Evolutionary conservation across 192 early-diverging fungal genomes (phyloP).

Genomic region (Blastocladiella britannica): DNA sequence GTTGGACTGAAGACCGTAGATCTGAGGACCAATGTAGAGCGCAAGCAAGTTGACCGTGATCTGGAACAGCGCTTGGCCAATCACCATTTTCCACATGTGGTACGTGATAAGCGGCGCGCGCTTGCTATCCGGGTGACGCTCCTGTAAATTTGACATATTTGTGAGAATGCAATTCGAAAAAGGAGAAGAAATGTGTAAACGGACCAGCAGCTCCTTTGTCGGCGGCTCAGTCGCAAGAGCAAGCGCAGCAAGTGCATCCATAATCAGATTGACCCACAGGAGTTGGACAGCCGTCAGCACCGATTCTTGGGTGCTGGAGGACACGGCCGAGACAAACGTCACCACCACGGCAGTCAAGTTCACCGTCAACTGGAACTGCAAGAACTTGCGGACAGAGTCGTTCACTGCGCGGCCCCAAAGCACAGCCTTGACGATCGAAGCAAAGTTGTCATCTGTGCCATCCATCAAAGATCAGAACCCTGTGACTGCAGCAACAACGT

Average conservation of each 20-base stretch:
- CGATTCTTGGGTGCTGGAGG: slow-evolving; percentile 38
- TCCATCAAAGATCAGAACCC: neutral
- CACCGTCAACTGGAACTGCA: slow-evolving; percentile 98
- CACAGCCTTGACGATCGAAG: slow-evolving; percentile 86
- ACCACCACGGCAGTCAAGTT: slow-evolving; percentile 75
- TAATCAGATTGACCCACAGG: slow-evolving; percentile 97
- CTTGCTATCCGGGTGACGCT: slow-evolving; percentile 63
- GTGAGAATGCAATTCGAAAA: no score
- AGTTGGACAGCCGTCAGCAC: slow-evolving; percentile 92
- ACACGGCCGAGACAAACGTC: slow-evolving; percentile 53
- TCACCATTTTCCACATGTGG: slow-evolving; percentile 91
- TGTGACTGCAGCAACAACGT: neutral
- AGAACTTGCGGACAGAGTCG: slow-evolving; percentile 92
- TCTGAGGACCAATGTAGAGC: slow-evolving; percentile 40
- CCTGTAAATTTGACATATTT: no score
- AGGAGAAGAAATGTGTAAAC: no score
- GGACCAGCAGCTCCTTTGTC: slow-evolving; percentile 54
- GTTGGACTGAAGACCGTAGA: slow-evolving; percentile 22
- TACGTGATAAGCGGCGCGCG: slow-evolving; percentile 67
- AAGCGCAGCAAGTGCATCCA: slow-evolving; percentile 96
- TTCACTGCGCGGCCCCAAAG: slow-evolving; percentile 94
- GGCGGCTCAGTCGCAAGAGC: slow-evolving; percentile 93
- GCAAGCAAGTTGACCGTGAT: slow-evolving; percentile 57
- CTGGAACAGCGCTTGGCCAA: slow-evolving; percentile 78
- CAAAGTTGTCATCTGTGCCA: slow-evolving; percentile 99